Base-by-base conservation (phyloP, 495 filamentous ascomycete species). In the Hypoxylon subgilvum region DNA sequence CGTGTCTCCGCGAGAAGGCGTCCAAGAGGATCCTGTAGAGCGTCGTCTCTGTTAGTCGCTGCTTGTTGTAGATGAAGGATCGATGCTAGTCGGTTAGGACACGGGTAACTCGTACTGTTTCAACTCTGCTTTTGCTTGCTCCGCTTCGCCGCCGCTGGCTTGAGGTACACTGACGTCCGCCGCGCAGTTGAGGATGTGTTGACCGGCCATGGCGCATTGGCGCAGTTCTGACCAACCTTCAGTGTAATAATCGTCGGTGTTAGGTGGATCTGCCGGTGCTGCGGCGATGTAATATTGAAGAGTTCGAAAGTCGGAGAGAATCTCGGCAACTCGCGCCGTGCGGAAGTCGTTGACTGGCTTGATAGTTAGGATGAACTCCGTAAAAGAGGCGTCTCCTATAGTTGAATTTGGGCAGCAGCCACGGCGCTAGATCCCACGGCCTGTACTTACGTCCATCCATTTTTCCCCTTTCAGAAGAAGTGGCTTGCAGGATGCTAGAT, bases 271-370 rank as follows among this genome's bases (percentile, higher is more conserved):
- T 48, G 81, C 81, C 36, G 85, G 82, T 17, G 84, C 86, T 44
- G 86, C 82, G 31, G 87, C 82, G 71, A 96, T 92, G 70, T 88
- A 89, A 67, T 86, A 78, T 65, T 95, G 88, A 2, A 96, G 82
- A 48, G 83, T 88, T 54, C 88, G 86, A 77, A 91, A 96, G 75
- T 96, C 91, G 65, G 82, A 81, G 64, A 95, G 88, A 53, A 96
- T 78, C 71, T 96, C 88, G 68, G 88, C 85, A 68, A 96, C 84
- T 69, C 92, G 86, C 66, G 85, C 78, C 54, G 88, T 86, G 69
- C 91, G 88, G 65, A 86, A 87, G 62, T 91, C 84, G 74, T 96
- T 96, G 57, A 95, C 91, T 96, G 69, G 34, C 13, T 44, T 35
- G 19, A 12, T 45, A 34, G 69, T 75, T 72, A 76, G 73, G 62